Evolutionary conservation across 1,284 basidiomycete species (phyloP).

Genomic region (Somion occarium): DNA sequence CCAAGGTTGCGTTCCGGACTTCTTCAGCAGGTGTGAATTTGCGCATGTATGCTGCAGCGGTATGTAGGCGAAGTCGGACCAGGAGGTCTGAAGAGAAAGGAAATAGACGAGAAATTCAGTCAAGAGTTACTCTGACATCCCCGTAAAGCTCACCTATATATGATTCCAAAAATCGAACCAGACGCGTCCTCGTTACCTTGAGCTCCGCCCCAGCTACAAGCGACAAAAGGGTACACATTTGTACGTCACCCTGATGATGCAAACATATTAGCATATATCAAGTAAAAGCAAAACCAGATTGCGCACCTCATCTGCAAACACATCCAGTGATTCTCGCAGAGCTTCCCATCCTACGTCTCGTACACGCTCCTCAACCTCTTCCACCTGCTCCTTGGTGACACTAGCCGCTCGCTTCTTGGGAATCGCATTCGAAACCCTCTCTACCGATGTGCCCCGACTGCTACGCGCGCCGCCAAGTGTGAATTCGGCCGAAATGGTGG

Average conservation of each 20-base stretch:
- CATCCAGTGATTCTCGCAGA: conserved; percentile 51
- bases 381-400: conserved; percentile 34
- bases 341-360: conserved; percentile 53
- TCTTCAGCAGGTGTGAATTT: conserved; percentile 52
- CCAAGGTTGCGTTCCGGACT: conserved; percentile 46
- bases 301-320: conserved; percentile 57
- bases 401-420: background rate
- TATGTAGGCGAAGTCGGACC: conserved; percentile 52
- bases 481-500: conserved; percentile 6
- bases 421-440: background rate
- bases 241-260: conserved; percentile 58
- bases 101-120: background rate
- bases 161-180: conserved; percentile 55
- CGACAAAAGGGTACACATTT: conserved; percentile 69
- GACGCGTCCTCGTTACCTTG: conserved; percentile 35
- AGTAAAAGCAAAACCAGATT: background rate
- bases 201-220: conserved; percentile 57
- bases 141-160: conserved; percentile 69
- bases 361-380: conserved; percentile 46
- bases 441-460: background rate
- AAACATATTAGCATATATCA: background rate
- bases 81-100: conserved; percentile 46
- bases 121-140: no score
- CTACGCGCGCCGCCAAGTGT: background rate
- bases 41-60: conserved; percentile 65